phyloP scores from a whole-genome alignment of 2,329 filamentous ascomycete genomes.

The Aspergillus sp. region DNA sequence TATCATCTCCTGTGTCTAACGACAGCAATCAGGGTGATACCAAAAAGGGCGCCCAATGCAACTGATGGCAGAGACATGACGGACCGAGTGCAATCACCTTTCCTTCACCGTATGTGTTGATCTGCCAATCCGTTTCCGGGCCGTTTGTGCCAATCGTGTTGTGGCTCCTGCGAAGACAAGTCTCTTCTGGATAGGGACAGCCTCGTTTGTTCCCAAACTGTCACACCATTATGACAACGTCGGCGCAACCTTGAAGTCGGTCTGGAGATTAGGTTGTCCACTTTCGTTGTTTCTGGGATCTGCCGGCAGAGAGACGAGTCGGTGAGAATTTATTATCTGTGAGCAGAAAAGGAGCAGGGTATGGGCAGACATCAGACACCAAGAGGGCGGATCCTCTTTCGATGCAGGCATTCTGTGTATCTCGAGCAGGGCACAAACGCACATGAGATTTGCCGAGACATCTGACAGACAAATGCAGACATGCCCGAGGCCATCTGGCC shows the following conservation, averaged over 20 bases:
- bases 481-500: constrained; percentile 12
- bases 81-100: constrained; percentile 11
- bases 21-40: constrained; percentile 20
- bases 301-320: constrained; percentile 13
- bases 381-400: constrained; percentile 1
- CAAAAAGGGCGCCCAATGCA: constrained; percentile 18
- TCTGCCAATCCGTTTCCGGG: constrained; percentile 12
- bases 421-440: constrained; percentile 15
- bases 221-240: constrained; percentile 23
- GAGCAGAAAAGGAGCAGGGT: constrained; percentile 1
- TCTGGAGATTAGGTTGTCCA: constrained; percentile 11
- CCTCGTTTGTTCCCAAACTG: constrained; percentile 20
- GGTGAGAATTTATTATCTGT: constrained; percentile 17
- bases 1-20: constrained; percentile 8
- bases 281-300: constrained; percentile 6
- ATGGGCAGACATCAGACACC: neutral
- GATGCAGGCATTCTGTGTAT: constrained; percentile 7
- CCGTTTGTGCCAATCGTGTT: constrained; percentile 24
- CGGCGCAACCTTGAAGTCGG: constrained; percentile 19
- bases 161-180: constrained; percentile 19
- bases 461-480: constrained; percentile 15
- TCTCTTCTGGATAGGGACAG: constrained; percentile 11
- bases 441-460: constrained; percentile 15
- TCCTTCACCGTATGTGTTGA: constrained; percentile 16
- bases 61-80: constrained; percentile 15